Percentiles rank a stretch among this genome's conserved stretches.
Conservation (phyloP, 2,329 filamentous ascomycete species). For the Aspergillus novofumigatus region DNA sequence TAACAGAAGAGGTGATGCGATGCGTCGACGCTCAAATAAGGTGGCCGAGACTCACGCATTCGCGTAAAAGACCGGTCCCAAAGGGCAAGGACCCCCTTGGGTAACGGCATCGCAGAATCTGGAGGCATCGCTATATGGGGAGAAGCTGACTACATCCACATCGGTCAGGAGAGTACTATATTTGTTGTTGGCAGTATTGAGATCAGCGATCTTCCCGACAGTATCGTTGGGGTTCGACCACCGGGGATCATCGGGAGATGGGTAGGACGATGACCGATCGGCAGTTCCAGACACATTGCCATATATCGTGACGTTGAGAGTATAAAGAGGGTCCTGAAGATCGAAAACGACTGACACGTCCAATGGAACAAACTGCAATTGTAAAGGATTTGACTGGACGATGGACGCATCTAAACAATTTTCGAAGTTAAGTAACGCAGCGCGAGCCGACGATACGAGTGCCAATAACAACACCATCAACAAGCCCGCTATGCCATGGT, state of each 20-base stretch:
- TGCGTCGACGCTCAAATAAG: neutral
- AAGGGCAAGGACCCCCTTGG: conserved; percentile 62
- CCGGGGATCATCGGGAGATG: conserved; percentile 53
- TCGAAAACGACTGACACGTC: conserved; percentile 73
- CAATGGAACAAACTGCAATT: conserved; percentile 75
- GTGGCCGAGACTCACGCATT: conserved; percentile 42
- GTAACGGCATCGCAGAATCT: conserved; percentile 64
- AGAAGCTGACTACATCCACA: conserved; percentile 73
- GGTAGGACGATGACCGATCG: conserved; percentile 49
- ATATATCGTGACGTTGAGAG: conserved; percentile 74
- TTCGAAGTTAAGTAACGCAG: conserved; percentile 70
- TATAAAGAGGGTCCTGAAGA: conserved; percentile 55
- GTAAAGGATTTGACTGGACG: conserved; percentile 55
- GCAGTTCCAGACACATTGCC: conserved; percentile 82
- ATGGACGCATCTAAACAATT: conserved; percentile 69
- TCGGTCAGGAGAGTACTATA: conserved; percentile 70
- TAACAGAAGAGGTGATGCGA: neutral
- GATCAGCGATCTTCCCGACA: conserved; percentile 72
- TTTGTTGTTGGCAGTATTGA: conserved; percentile 55
- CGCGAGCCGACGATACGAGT: conserved; percentile 45
- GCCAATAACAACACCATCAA: conserved; percentile 20
- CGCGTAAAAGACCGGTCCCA: conserved; percentile 66
- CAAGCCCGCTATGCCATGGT: conserved; percentile 14
- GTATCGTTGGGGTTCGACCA: conserved; percentile 61
- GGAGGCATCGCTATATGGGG: conserved; percentile 55